Conservation (phyloP, 345 rosid species). For the Bruguiera parviflora region DNA sequence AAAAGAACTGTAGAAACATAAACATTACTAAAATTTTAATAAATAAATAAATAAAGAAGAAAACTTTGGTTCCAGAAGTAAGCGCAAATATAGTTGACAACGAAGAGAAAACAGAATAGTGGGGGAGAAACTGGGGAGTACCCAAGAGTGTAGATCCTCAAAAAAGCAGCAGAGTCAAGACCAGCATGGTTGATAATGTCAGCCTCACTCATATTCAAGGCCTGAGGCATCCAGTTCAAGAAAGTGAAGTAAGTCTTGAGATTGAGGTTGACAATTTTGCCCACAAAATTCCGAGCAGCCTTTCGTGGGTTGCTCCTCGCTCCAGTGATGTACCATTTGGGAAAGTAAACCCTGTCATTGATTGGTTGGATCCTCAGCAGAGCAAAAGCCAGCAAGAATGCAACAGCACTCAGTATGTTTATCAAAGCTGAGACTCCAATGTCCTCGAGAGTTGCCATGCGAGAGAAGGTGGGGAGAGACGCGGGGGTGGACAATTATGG, state of each 20-base stretch:
- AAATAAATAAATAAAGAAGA: too few relatives aligned
- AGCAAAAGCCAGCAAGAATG: conserved; percentile 87
- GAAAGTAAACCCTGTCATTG: conserved; percentile 91
- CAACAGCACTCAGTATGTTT: conserved; percentile 65
- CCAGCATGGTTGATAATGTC: conserved; percentile 89
- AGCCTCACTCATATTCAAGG: conserved; percentile 74
- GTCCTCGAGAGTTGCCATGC: conserved; percentile 84
- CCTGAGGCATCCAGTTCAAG: conserved; percentile 99
- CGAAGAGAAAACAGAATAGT: background rate
- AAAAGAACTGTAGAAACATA: too few relatives aligned
- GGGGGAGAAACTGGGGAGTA: conserved; percentile 16
- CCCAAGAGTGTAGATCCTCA: conserved; percentile 93
- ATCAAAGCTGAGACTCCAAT: conserved; percentile 83
- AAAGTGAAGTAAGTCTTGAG: conserved; percentile 68
- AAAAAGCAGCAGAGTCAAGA: conserved; percentile 87
- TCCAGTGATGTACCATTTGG: conserved; percentile 77
- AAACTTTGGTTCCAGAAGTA: too few relatives aligned
- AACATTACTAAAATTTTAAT: too few relatives aligned
- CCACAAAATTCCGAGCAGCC: conserved; percentile 51
- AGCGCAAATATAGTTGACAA: background rate
- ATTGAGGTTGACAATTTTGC: conserved; percentile 80
- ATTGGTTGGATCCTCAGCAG: conserved; percentile 77
- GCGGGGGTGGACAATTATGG: background rate
- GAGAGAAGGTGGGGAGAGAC: background rate
- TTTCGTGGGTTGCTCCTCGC: conserved; percentile 67